Base-by-base conservation (phyloP, 495 filamentous ascomycete genomes). In the Aspergillus saccharolyticus region DNA sequence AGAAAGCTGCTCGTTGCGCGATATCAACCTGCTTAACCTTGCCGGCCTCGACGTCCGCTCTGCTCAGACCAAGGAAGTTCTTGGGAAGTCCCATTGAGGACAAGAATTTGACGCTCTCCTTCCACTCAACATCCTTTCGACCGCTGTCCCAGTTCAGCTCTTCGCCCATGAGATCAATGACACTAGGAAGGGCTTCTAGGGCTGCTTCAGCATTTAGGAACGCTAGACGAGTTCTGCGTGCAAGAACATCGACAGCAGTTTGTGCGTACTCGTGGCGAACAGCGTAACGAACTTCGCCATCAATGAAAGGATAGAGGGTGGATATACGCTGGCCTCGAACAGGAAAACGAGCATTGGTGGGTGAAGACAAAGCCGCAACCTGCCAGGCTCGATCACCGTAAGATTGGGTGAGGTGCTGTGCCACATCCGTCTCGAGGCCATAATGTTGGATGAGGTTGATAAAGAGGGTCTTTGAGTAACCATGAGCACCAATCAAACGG, bases 371-470 rank as follows among this genome's bases (percentile, higher is more conserved):
- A 15, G 89, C 86, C 10, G 90, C 94, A 15, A 98, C 94, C 18
- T 90, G 90, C 94, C 94, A 97, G 21, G 94, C 91, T 25, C 94
- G 85, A 73, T 97, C 94, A 64, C 94, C 94, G 67, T 97, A 98
- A 44, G 91, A 89, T 58, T 85, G 79, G 1, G 87, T 88, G 18
- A 98, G 81, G 72, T 98, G 91, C 73, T 90, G 87, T 16, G 94
- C 94, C 18, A 97, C 92, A 63, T 96, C 91, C 44, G 90, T 97
- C 72, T 97, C 94, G 57, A 98, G 74, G 58, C 94, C 94, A 67
- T 90, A 97, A 75, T 96, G 91, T 70, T 98, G 94, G 70, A 98
- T 96, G 12, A 98, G 80, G 73, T 96, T 93, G 83, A 98, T 98
- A 74, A 97, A 98, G 18, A 98, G 84, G 3, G 92, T 98, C 70